phyloP scores from a whole-genome alignment of 148 eudicot genomes.

The Tetragonia tetragonoides region DNA sequence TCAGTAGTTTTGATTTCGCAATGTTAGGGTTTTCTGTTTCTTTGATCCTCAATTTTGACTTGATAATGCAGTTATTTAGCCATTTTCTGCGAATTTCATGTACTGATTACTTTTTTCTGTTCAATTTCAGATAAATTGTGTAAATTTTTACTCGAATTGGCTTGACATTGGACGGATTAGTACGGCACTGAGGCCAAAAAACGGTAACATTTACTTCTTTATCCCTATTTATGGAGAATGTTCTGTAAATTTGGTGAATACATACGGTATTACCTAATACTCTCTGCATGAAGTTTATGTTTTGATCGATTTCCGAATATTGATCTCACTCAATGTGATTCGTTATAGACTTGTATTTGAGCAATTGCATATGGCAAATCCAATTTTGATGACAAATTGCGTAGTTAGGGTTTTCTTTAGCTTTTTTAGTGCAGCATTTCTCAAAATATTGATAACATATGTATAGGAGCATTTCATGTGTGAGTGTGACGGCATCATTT shows the following conservation, averaged over 20 bases:
- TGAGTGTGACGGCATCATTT: neutral
- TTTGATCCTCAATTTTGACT: neutral
- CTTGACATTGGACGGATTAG: neutral
- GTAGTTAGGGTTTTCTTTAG: neutral
- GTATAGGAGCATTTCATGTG: neutral
- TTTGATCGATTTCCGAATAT: neutral
- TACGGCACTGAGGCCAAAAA: neutral
- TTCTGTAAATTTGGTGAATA: neutral
- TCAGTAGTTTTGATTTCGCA: neutral
- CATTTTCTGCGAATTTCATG: neutral
- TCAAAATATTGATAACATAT: neutral
- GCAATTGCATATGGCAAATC: neutral
- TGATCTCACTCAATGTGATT: neutral
- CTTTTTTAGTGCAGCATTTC: neutral
- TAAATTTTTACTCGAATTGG: neutral
- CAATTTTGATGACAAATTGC: neutral
- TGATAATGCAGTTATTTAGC: neutral
- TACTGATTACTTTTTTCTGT: neutral
- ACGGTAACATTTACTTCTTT: neutral
- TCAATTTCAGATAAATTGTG: neutral
- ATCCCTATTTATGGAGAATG: too few species aligned
- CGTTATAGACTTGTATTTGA: neutral
- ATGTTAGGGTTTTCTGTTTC: neutral
- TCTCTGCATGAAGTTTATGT: neutral
- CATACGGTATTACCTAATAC: neutral